Conservation (phyloP, 169 alveolate species). For the Babesia ovata region DNA sequence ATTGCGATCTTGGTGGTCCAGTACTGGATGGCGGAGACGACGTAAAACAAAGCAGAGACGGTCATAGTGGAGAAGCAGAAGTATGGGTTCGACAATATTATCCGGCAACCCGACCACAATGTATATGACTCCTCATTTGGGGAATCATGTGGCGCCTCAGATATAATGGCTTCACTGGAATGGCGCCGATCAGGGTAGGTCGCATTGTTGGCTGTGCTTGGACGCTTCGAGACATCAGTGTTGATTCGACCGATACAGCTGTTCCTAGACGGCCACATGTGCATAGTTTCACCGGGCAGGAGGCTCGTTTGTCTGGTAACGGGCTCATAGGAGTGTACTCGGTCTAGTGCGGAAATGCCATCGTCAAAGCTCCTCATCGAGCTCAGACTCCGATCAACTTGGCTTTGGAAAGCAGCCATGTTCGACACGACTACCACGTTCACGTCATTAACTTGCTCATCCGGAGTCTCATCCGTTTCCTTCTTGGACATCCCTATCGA, state of each 20-base stretch:
- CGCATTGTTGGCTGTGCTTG: conserved; percentile 10
- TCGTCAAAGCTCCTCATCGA: background rate
- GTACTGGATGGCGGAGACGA: conserved; percentile 87
- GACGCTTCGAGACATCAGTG: conserved; percentile 11
- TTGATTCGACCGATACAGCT: conserved; percentile 1
- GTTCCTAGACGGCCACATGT: background rate
- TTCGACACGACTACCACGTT: background rate
- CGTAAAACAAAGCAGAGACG: conserved; percentile 76
- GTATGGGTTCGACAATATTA: conserved; percentile 66
- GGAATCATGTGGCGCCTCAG: background rate
- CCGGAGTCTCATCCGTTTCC: background rate
- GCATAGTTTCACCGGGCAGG: background rate
- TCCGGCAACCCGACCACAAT: conserved; percentile 69
- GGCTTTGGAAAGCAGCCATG: background rate
- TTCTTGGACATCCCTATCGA: background rate
- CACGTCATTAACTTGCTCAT: background rate
- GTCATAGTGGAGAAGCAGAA: conserved; percentile 78
- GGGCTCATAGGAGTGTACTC: too few relatives aligned
- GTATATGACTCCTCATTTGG: conserved; percentile 28
- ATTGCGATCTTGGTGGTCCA: conserved; percentile 87
- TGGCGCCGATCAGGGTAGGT: background rate
- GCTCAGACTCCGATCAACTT: background rate
- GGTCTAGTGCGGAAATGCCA: background rate
- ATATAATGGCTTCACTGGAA: background rate
- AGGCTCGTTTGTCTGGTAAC: background rate